A percentile compares a stretch with the other conserved stretches of the same genome.
These are phyloP conservation scores for Paraurostyla sp. DNA, from an alignment of 73 alveolate species.

Conservation along the genomic window DNA sequence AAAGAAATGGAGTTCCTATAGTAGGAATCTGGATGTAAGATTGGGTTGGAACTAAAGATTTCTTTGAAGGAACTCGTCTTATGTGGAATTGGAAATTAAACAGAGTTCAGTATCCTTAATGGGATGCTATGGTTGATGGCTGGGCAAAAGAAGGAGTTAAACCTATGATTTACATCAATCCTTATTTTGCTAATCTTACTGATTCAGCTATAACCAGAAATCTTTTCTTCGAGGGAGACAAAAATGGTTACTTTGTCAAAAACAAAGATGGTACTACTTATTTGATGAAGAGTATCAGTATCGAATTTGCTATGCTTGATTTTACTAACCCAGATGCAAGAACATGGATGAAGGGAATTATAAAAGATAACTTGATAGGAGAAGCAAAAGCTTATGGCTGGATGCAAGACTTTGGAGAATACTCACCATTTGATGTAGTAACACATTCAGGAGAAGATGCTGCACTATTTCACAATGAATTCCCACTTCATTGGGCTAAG, in stretches of 20 bases:
- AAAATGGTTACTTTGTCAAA: conserved; percentile 49
- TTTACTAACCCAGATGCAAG: conserved; percentile 66
- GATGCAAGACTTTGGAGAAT: conserved; percentile 77
- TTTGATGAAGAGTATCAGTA: conserved; percentile 39
- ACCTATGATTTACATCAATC: conserved; percentile 64
- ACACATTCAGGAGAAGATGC: conserved; percentile 39
- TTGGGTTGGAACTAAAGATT: conserved; percentile 65
- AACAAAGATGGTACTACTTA: conserved; percentile 60
- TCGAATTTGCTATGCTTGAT: conserved; percentile 65
- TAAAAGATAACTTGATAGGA: conserved; percentile 56
- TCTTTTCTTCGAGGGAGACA: conserved; percentile 45
- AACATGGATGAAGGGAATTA: conserved; percentile 36
- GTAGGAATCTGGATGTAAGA: conserved; percentile 69
- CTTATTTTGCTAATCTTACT: conserved; percentile 68
- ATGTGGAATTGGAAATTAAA: conserved; percentile 69
- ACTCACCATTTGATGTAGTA: conserved; percentile 51
- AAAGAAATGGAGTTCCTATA: conserved; percentile 52
- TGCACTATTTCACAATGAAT: conserved; percentile 46
- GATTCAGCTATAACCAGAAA: background rate
- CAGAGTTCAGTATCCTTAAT: conserved; percentile 39
- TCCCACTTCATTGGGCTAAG: conserved; percentile 58
- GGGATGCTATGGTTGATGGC: conserved; percentile 61
- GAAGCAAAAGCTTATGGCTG: conserved; percentile 66
- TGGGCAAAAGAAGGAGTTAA: conserved; percentile 55
- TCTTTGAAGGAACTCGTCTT: conserved; percentile 55